Percentiles rank a stretch among this genome's conserved stretches.
These are phyloP conservation scores for Exserohilum turcica DNA, from an alignment of 2,329 filamentous ascomycete genomes.

Conservation along the genomic window DNA sequence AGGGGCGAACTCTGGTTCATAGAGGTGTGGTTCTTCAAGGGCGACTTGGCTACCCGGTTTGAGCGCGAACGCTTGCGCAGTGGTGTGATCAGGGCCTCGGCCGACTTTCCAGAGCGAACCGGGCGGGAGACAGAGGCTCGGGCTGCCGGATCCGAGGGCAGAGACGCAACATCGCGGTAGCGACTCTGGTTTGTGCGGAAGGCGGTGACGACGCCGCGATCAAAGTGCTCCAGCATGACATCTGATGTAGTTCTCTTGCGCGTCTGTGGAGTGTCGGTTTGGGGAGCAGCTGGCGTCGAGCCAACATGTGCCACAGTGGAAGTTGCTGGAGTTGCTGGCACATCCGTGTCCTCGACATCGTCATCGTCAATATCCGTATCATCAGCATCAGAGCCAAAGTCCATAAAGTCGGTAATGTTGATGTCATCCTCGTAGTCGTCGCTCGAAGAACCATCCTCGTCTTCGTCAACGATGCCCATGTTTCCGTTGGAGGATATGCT, in stretches of 20 bases:
- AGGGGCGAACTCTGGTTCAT: conserved; percentile 34
- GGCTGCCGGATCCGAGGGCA: conserved; percentile 44
- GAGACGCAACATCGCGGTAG: conserved; percentile 45
- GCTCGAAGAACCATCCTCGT: conserved; percentile 62
- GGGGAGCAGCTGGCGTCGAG: conserved; percentile 39
- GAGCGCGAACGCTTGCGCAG: conserved; percentile 44
- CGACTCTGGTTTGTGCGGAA: conserved; percentile 49
- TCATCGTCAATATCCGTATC: conserved; percentile 45
- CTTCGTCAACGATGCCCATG: conserved; percentile 58
- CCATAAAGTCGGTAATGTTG: conserved; percentile 48
- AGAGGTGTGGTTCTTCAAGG: conserved; percentile 22
- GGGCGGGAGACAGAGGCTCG: conserved; percentile 45
- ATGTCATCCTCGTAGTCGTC: conserved; percentile 62
- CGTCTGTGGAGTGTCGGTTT: conserved; percentile 28
- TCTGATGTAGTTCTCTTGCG: conserved; percentile 41
- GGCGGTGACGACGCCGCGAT: conserved; percentile 57
- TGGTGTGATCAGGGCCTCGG: conserved; percentile 48
- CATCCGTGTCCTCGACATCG: conserved; percentile 40
- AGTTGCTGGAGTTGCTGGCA: conserved; percentile 44
- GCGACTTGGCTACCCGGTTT: conserved; percentile 34
- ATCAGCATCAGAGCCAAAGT: conserved; percentile 44
- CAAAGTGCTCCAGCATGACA: conserved; percentile 50
- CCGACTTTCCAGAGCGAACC: conserved; percentile 47
- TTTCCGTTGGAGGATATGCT: conserved; percentile 62
- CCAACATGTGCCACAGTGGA: conserved; percentile 36